A percentile compares a stretch with the other conserved stretches of the same genome.
phyloP scores from a whole-genome alignment of 805 yeast genomes.

The Spathaspora sp. region DNA sequence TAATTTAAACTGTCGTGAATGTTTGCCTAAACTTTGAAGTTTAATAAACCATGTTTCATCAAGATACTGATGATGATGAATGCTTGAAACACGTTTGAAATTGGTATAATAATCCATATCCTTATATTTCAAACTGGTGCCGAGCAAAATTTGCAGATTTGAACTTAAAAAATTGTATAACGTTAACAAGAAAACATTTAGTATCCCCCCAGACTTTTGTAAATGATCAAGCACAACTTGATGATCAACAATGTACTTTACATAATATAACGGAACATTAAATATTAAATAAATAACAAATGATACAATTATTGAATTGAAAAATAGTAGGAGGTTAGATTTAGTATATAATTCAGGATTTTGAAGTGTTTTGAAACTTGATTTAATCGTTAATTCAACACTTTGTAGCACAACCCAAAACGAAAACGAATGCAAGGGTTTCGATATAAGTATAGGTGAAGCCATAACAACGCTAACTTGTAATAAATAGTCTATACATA shows the following conservation, averaged over 20 bases:
- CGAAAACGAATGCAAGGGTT: constrained; percentile 55
- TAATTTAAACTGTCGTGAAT: constrained; percentile 15
- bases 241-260: constrained; percentile 14
- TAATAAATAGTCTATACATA: background rate
- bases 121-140: constrained; percentile 33
- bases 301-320: constrained; percentile 33
- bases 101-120: constrained; percentile 22
- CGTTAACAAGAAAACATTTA: constrained; percentile 28
- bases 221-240: background rate
- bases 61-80: background rate
- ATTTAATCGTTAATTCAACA: constrained; percentile 48
- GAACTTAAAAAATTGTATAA: constrained; percentile 31
- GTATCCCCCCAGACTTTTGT: constrained; percentile 25
- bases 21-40: constrained; percentile 6
- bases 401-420: constrained; percentile 48
- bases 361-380: constrained; percentile 43
- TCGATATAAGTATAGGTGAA: constrained; percentile 55
- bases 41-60: background rate
- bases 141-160: constrained; percentile 39
- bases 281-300: constrained; percentile 27
- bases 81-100: background rate
- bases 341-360: constrained; percentile 36
- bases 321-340: constrained; percentile 20
- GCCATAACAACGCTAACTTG: constrained; percentile 36
- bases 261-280: constrained; percentile 8